Conservation (phyloP, 1,139 yeast species). For the Yamadazyma diddensiae region DNA sequence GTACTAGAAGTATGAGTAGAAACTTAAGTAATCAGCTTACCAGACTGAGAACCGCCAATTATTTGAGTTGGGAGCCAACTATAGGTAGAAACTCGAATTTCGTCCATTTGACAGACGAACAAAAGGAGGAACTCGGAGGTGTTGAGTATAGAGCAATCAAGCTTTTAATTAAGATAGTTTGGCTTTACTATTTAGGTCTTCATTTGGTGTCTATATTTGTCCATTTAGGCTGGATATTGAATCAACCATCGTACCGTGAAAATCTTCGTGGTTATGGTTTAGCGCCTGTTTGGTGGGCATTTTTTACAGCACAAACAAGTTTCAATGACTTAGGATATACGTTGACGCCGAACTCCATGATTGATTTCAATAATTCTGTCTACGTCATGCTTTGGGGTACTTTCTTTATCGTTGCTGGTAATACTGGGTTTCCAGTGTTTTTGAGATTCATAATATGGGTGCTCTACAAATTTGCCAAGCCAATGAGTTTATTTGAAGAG, state of each 20-base stretch:
- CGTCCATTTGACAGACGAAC: constrained; percentile 74
- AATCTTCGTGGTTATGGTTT: constrained; percentile 54
- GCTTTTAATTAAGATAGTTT: constrained; percentile 63
- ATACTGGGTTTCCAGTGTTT: constrained; percentile 87
- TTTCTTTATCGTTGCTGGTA: constrained; percentile 81
- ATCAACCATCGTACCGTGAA: constrained; percentile 37
- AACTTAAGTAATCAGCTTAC: constrained; percentile 15
- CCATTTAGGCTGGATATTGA: constrained; percentile 65
- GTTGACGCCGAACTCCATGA: constrained; percentile 76
- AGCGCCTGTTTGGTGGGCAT: constrained; percentile 88
- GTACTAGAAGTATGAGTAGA: constrained; percentile 8
- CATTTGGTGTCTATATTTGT: constrained; percentile 59
- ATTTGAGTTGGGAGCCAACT: constrained; percentile 88
- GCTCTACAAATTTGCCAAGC: constrained; percentile 63
- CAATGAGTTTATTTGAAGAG: constrained; percentile 64
- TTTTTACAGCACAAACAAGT: constrained; percentile 72
- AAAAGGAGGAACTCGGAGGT: constrained; percentile 94
- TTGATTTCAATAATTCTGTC: constrained; percentile 56
- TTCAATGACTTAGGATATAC: constrained; percentile 86
- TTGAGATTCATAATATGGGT: constrained; percentile 81
- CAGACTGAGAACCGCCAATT: constrained; percentile 50
- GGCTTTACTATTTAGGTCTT: constrained; percentile 71
- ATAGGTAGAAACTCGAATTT: constrained; percentile 95
- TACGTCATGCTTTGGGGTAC: constrained; percentile 62
- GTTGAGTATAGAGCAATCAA: constrained; percentile 92